Base-by-base conservation (phyloP, 768 basidiomycete genomes). In the Terana coerulea region DNA sequence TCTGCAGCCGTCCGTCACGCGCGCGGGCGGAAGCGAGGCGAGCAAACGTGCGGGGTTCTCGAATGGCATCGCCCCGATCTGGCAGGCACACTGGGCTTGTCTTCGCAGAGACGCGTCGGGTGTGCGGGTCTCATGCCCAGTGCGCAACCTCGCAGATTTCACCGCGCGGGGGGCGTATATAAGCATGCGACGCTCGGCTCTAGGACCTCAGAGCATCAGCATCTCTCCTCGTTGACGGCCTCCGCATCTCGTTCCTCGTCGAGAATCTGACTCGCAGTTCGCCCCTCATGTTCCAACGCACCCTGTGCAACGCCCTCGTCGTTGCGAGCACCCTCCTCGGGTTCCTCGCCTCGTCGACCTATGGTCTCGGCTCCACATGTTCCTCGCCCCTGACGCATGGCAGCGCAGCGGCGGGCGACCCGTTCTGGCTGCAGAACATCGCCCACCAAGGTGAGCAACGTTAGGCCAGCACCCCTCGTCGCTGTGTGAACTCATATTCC, bases 401-500 rank as follows among this genome's bases (percentile, higher is more conserved):
- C 22, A 72, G 68, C 14, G 80, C 86, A 14, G 67, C 70, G 4
- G 60, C 80, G 15, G 64, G 61, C 21, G 83, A 81, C 33, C 77
- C 84, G 0, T 89, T 79, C 61, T 91, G 88, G 88, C 59, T 87
- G 60, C 68, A 88, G 61, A 76, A 62, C 43, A 88, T 91, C 55
- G 78, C 75, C 25, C 88, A 88, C 58, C 87, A 84, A 64, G 64
- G 64, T 54, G 19, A 8, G 52, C 30, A 21, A 28, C 36, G 24
- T 35, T 19, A 17, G 34, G 12, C 19, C 17, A 29, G 21, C 3
- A 8, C 5, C 21, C n/a, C 26, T 7, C n/a, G 17, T 22, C 21
- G 15, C 21, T 37, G 6, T n/a, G 35, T n/a, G n/a, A 22, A 28
- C 39, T 45, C 19, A 29, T 33, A 7, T 21, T 15, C 17, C 17